Base-by-base conservation (phyloP, 2,329 filamentous ascomycete genomes). In the Fusarium pseudograminearum region DNA sequence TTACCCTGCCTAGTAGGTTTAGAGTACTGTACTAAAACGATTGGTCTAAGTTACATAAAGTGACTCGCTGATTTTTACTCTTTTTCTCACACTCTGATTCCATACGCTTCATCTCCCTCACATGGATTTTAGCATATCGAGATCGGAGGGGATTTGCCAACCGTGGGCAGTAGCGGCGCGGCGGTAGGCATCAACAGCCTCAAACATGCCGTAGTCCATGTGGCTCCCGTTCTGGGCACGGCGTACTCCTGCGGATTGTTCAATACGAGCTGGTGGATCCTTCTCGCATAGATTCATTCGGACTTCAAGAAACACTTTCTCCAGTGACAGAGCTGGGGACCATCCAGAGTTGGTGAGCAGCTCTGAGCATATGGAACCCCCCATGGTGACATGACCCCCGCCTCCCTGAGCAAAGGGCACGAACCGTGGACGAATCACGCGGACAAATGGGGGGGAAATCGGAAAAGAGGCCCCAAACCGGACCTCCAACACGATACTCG, bases 301-400 rank as follows among this genome's bases (percentile, higher is more conserved):
- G 26, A 98, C 90, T 77, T 97, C 92, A 28, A 97, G 78, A 16
- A 98, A 81, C 5, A 97, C 89, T 53, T 89, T 91, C 76, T 97
- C 94, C 70, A 97, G 89, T 20, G 87, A 89, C 52, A 85, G 88
- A 2, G 87, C 89, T 0, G 91, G 89, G 24, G 85, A 89, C 94
- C 94, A 98, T 28, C 94, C 94, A 9, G 88, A 87, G 77, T 90
- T 93, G 2, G 94, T 97, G 66, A 97, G 84, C 7, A 96, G 84
- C 78, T 96, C 90, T 89, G 97, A 94, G 78, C 87, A 89, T 80
- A 98, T 88, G 2, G 94, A 92, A 3, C 94, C 94, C 26, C 94
- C 94, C 3, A 84, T 82, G 0, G 94, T 97, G 63, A 98, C 90
- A 77, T 97, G 93, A 1, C 94, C 94, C 26, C 94, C 94, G 22